Percentiles rank a stretch among this genome's conserved stretches.
These are phyloP conservation scores for Neovahlkampfia damariscottae DNA, from an alignment of 78 protist genomes.

Conservation along the genomic window DNA sequence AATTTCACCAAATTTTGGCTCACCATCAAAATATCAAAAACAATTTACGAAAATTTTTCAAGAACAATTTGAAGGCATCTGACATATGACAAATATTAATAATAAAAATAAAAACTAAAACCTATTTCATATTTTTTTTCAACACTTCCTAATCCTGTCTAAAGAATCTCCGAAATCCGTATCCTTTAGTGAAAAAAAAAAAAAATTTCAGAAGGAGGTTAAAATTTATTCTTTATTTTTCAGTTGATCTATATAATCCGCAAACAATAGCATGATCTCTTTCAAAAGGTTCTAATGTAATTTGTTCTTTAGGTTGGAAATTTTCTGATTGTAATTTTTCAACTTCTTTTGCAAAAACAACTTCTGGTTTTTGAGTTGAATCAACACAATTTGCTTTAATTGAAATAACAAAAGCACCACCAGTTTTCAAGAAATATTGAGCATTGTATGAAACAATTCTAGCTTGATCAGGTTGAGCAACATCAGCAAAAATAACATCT, in stretches of 20 bases:
- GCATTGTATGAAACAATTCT: slow-evolving; percentile 97
- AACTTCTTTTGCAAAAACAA: slow-evolving; percentile 89
- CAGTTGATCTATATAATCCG: slow-evolving; percentile 51
- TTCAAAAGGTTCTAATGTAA: slow-evolving; percentile 98
- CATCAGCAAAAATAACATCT: slow-evolving; percentile 96
- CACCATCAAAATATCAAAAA: no score
- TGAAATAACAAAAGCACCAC: slow-evolving; percentile 94
- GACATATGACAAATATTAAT: no score
- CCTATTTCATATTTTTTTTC: no score
- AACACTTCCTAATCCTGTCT: no score
- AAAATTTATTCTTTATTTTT: slow-evolving; percentile 11
- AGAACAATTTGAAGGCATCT: no score
- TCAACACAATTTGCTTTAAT: slow-evolving; percentile 99
- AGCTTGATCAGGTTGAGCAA: slow-evolving; percentile 99
- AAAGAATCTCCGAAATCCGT: no score
- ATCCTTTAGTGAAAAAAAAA: no score
- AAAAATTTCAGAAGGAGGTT: neutral
- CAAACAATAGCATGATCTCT: slow-evolving; percentile 97
- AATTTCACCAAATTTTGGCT: no score
- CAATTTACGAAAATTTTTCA: no score
- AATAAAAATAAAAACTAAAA: no score
- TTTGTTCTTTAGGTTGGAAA: slow-evolving; percentile 85
- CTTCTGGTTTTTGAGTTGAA: slow-evolving; percentile 87
- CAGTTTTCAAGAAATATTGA: slow-evolving; percentile 95
- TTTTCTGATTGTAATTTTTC: slow-evolving; percentile 55